Evolutionary conservation across 805 yeast species (phyloP).

Genomic region (Dipodascus geniculatus): DNA sequence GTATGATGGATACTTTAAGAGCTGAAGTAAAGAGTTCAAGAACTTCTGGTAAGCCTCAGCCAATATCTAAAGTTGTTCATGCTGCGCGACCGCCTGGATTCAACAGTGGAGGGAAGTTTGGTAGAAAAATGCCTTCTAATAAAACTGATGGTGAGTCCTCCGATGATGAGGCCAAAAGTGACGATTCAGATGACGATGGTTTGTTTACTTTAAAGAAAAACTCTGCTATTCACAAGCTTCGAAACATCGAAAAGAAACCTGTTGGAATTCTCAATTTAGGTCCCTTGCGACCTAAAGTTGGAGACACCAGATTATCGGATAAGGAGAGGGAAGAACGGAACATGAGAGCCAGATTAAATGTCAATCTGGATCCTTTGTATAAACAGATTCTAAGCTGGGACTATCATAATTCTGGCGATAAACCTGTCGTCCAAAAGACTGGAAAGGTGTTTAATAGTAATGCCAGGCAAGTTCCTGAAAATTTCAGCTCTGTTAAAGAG

Average conservation of each 20-base stretch:
- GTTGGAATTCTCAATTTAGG: slow-evolving; percentile 2
- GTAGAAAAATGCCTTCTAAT: slow-evolving; percentile 17
- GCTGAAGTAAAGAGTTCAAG: slow-evolving; percentile 13
- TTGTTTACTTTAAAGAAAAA: slow-evolving; percentile 25
- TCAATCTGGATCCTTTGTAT: slow-evolving; percentile 68
- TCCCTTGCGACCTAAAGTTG: slow-evolving; percentile 12
- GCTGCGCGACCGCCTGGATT: slow-evolving; percentile 44
- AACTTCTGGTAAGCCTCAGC: slow-evolving; percentile 12
- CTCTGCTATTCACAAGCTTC: slow-evolving; percentile 9
- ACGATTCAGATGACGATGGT: slow-evolving; percentile 26
- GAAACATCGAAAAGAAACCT: slow-evolving; percentile 12
- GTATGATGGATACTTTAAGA: slow-evolving; percentile 8
- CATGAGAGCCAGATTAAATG: slow-evolving; percentile 70
- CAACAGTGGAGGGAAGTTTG: slow-evolving; percentile 27
- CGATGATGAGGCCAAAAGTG: slow-evolving; percentile 27
- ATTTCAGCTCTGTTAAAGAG: slow-evolving; percentile 46
- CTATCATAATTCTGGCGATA: slow-evolving; percentile 42
- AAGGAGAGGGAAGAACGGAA: slow-evolving; percentile 54
- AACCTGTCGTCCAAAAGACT: slow-evolving; percentile 33
- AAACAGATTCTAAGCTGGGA: slow-evolving; percentile 65
- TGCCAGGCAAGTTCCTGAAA: slow-evolving; percentile 40
- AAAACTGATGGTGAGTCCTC: slow-evolving; percentile 24
- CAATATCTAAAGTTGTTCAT: slow-evolving; percentile 18
- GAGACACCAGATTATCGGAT: slow-evolving; percentile 22
- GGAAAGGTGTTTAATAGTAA: slow-evolving; percentile 7